phyloP scores from a whole-genome alignment of 345 rosid species.

The Trapa bicornis region DNA sequence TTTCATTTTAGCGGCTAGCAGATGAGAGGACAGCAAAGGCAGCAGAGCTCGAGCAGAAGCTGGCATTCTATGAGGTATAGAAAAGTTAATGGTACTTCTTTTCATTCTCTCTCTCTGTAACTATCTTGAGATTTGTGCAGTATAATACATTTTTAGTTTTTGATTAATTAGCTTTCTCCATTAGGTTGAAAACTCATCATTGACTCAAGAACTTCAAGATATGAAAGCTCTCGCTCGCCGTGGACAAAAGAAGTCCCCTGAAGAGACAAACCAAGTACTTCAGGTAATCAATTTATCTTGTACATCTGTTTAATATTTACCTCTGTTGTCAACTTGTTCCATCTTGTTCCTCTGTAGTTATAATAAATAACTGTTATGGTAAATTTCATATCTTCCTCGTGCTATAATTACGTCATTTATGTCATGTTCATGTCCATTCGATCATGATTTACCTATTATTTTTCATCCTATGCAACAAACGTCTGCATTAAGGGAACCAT shows the following conservation, averaged over 20 bases:
- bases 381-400: no score
- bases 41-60: conserved; percentile 84
- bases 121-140: conserved; percentile 1
- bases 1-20: conserved; percentile 50
- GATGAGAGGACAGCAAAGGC: conserved; percentile 88
- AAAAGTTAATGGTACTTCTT: conserved; percentile 6
- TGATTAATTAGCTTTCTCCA: conserved; percentile 13
- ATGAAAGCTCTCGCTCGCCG: conserved; percentile 77
- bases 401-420: no score
- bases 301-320: neutral
- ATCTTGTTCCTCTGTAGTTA: neutral
- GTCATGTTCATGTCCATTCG: neutral
- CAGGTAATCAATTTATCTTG: conserved; percentile 40
- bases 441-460: neutral
- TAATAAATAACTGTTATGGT: no score
- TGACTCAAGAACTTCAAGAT: conserved; percentile 92
- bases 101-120: neutral
- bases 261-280: conserved; percentile 79
- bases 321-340: neutral
- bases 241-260: conserved; percentile 81
- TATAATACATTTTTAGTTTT: conserved; percentile 1
- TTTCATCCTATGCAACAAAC: neutral
- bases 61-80: conserved; percentile 83
- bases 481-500: neutral
- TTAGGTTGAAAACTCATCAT: conserved; percentile 78